Evolutionary conservation across 371 early-diverging fungal genomes (phyloP), one percentile per base, ranked within the genome.

Genomic region (Mucor racemosus): DNA sequence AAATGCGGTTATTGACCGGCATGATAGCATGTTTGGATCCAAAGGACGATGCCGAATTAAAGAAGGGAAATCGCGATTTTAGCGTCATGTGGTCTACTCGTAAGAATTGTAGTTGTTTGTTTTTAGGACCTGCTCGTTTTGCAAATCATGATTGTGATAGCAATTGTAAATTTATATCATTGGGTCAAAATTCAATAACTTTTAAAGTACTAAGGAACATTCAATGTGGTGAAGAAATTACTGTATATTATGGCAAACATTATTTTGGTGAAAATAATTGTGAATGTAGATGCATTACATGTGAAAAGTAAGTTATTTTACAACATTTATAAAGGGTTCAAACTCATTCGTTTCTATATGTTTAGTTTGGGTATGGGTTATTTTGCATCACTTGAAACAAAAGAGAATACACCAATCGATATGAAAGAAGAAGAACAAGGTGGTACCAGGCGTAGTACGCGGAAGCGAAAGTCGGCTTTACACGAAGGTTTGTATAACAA

Each of bases 111-210:
- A 89, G 87, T 75, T 93, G 93, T 62, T 75, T 97, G 19, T 93
- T 97, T 62, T 80, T 96, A n/a, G 98, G 98, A 7, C 98, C 98
- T 34, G 97, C 94, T 3, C 87, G 98, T 8, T 97, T 98, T 76
- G 93, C 94, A 19, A 97, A 98, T 69, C 98, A 98, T 76, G 97
- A 98, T 73, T 98, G 98, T 76, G 81, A 90, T 56, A 88, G 96
- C 0, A 98, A 96, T 67, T 91, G 91, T 68, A 82, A 85, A 87
- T 94, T 94, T 75, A 89, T 89, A 38, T 74, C 90, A 8, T 67
- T 79, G 19, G 87, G 90, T 11, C 72, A 79, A 17, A 81, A 88
- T 60, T 81, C 83, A 15, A 88, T 98, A 13, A 85, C 87, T 44
- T 95, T 97, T 73, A 94, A 92, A 78, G 94, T 92, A 4, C 48